A percentile compares a stretch with the other conserved stretches of the same genome.
Evolutionary conservation across 1,139 yeast species (phyloP).

Genomic region (Hansenula lynferdii): DNA sequence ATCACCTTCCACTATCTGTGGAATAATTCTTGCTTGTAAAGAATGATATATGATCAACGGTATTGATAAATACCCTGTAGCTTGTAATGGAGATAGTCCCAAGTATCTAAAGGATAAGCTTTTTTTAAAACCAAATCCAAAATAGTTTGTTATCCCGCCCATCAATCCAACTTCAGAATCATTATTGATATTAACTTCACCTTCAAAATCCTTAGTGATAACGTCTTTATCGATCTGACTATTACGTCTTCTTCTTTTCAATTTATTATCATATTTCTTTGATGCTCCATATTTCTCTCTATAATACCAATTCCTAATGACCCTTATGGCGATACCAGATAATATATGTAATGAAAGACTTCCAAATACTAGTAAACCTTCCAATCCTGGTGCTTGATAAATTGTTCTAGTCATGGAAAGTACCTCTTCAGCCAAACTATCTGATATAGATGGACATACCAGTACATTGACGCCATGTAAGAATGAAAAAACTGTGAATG

Average conservation of each 20-base stretch:
- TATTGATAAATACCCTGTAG: conserved; percentile 54
- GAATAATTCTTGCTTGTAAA: conserved; percentile 43
- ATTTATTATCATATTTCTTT: conserved; percentile 8
- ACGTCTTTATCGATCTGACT: conserved; percentile 18
- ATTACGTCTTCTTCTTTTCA: conserved; percentile 7
- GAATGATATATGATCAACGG: conserved; percentile 46
- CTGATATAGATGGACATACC: conserved; percentile 48
- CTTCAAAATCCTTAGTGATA: conserved; percentile 12
- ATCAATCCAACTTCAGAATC: conserved; percentile 54
- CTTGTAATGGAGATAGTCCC: conserved; percentile 44
- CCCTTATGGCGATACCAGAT: conserved; percentile 49
- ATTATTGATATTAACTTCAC: conserved; percentile 26
- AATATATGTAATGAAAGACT: conserved; percentile 45
- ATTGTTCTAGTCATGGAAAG: conserved; percentile 58
- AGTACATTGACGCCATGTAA: conserved; percentile 57
- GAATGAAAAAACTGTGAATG: conserved; percentile 52
- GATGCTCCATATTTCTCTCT: conserved; percentile 22
- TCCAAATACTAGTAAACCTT: conserved; percentile 43
- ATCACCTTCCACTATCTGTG: conserved; percentile 57
- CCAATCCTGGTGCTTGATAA: conserved; percentile 52
- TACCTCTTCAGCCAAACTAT: conserved; percentile 45
- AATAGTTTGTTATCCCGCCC: conserved; percentile 43
- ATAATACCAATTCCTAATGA: conserved; percentile 29
- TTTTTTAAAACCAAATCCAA: conserved; percentile 50
- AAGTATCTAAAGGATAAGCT: conserved; percentile 37